phyloP scores from a whole-genome alignment of 441 rosid species.

The Omphalea diandra region DNA sequence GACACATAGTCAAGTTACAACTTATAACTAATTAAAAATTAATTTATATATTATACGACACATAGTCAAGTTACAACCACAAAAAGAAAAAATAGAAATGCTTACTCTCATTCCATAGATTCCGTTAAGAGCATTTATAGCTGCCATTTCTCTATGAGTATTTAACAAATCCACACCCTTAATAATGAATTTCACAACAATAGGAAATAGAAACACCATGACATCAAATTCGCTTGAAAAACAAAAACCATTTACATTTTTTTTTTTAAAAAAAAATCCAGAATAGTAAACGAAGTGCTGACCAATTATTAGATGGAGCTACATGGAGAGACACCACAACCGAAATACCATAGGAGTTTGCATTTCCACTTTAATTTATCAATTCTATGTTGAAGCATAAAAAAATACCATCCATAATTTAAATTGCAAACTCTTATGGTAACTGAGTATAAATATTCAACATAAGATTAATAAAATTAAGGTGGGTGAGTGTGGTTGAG shows the following conservation, averaged over 20 bases:
- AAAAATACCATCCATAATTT: no score
- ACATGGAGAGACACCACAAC: no score
- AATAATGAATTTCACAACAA: constrained; percentile 35
- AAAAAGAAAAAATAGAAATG: constrained; percentile 5
- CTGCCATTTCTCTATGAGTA: constrained; percentile 90
- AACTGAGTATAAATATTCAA: not conserved
- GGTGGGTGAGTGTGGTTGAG: no score
- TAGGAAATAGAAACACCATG: constrained; percentile 11
- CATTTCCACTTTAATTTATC: no score
- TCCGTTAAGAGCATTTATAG: constrained; percentile 90
- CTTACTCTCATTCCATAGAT: constrained; percentile 89
- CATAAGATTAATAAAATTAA: not conserved
- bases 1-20: no score
- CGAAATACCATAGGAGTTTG: no score
- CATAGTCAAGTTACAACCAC: constrained; percentile 27
- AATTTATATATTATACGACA: no score
- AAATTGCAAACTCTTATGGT: not conserved
- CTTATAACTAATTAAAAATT: no score
- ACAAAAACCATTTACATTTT: not conserved
- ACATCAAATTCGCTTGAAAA: constrained; percentile 14
- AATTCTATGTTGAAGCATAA: no score
- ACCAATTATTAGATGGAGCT: not conserved
- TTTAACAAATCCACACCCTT: constrained; percentile 99
- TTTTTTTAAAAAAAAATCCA: not conserved
- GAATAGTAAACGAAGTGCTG: not conserved